Base-by-base conservation (phyloP, 345 rosid species). In the Jatropha curcas region DNA sequence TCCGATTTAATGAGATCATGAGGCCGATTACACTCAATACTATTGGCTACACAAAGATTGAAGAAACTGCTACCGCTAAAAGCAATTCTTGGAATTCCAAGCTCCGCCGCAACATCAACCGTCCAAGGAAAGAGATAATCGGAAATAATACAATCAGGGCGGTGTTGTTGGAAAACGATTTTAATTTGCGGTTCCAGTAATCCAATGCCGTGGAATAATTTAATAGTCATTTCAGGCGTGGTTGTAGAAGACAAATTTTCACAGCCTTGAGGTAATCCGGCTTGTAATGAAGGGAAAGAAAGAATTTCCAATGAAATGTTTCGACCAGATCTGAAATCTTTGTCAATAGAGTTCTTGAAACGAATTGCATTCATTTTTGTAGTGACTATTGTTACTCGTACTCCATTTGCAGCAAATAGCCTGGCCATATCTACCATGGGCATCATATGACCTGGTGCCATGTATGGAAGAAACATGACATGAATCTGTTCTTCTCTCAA, bases 391-490 rank as follows among this genome's bases (percentile, higher is more conserved):
- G 85, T 75, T 57, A 78, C 76, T 19, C 28, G 64, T 1, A 75
- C 41, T 9, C 71, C 77, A 48, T 69, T 59, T 5, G 74, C 75
- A 19, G 85, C 80, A 35, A 82, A 74, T 1, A 72, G 57, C 73
- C 82, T 68, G 16, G 78, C 85, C 45, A 78, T 78, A 70, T 76
- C 82, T 0, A 78, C 69, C 85, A 78, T 78, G 25, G 82, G 82
- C 68, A 82, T 62, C 76, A 82, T 78, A 67, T 82, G 82, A 73
- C 85, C 82, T 69, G 80, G 80, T n/a, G 82, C 85, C 68, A 76
- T 28, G 71, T 58, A 78, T 13, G 85, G 85, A 35, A 78, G 76
- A 70, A 84, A 82, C 79, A 82, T 82, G 3, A 73, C 70, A 59
- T 80, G 84, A 20, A 75, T 35, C 22, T 70, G 65, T 12, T 33